These are phyloP conservation scores for Cynanchum wilfordii DNA, from an alignment of 257 asterid species.

Conservation along the genomic window DNA sequence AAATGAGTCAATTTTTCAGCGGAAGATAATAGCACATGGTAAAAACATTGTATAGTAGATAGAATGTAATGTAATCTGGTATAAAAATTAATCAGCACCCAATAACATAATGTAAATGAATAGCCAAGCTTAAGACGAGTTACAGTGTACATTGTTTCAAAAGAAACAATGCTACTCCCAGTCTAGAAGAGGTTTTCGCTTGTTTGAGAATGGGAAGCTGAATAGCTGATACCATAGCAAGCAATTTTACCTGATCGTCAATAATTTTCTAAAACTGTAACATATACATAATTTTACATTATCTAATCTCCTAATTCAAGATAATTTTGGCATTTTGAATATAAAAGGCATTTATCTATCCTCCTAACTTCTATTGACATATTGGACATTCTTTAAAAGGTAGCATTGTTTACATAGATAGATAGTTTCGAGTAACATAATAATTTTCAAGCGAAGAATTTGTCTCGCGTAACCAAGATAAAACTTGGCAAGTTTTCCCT, in stretches of 20 bases:
- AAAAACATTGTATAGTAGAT: background rate
- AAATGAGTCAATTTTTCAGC: slow-evolving; percentile 6
- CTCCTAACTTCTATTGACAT: too few species aligned
- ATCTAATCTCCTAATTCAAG: background rate
- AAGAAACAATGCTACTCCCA: background rate
- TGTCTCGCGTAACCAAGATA: too few species aligned
- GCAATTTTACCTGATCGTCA: background rate
- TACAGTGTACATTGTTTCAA: background rate
- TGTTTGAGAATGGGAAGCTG: background rate
- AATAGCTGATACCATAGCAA: background rate
- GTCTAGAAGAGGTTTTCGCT: background rate
- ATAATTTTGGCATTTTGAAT: background rate
- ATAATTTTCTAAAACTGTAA: background rate
- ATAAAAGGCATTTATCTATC: background rate
- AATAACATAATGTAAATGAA: background rate
- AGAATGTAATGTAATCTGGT: background rate
- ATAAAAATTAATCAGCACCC: background rate
- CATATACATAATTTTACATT: background rate
- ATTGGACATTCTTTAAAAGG: too few species aligned
- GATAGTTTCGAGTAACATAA: too few species aligned
- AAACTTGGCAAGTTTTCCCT: too few species aligned
- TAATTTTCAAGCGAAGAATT: too few species aligned
- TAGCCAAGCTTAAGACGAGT: background rate
- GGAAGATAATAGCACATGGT: background rate
- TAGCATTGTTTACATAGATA: too few species aligned